Base-by-base conservation (phyloP, 169 alveolate genomes). In the Plasmodium sp. region DNA sequence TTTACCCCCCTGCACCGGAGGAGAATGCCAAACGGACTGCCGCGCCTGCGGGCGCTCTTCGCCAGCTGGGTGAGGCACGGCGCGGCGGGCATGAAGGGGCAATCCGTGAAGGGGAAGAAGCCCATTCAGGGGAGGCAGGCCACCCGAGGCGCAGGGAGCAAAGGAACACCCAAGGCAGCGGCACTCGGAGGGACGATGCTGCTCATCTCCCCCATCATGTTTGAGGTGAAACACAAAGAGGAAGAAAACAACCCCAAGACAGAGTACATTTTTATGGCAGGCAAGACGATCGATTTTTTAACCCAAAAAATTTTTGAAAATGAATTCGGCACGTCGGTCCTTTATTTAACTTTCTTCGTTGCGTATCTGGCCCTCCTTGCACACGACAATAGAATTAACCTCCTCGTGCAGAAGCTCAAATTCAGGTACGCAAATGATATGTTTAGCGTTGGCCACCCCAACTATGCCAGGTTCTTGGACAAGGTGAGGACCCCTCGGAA, bases 261-360 rank as follows among this genome's bases (percentile, higher is more conserved):
- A 7, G 94, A 88, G 45, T 80, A 88, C 72, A 88, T 88, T n/a
- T 88, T 79, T 67, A 33, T 88, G 82, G 90, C 94, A n/a, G 94
- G 94, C 56, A 88, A 88, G 48, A 62, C 83, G 16, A 88, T 88
- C 16, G 94, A 88, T 7, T 88, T 88, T 79, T 80, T 88, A 45
- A 88, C 94, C 3, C 94, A 88, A 12, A 88, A 88, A 79, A 27
- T 88, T 22, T 88, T 88, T 43, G 94, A 88, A 88, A 88, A 88
- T 39, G 94, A 88, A 58, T 88, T 79, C 81, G 94, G 94, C 5
- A 88, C 94, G 7, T 88, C 94, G 22, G 79, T 88, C 5, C 72
- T 88, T 77, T 88, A 88, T 43, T 31, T 88, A 54, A n/a, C 88
- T 4, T 88, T 88, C 71, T 75, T 88, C 71, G 88, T 88, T 77